Evolutionary conservation across 2,329 filamentous ascomycete genomes (phyloP).

Genomic region (Myrmaecium sp.): DNA sequence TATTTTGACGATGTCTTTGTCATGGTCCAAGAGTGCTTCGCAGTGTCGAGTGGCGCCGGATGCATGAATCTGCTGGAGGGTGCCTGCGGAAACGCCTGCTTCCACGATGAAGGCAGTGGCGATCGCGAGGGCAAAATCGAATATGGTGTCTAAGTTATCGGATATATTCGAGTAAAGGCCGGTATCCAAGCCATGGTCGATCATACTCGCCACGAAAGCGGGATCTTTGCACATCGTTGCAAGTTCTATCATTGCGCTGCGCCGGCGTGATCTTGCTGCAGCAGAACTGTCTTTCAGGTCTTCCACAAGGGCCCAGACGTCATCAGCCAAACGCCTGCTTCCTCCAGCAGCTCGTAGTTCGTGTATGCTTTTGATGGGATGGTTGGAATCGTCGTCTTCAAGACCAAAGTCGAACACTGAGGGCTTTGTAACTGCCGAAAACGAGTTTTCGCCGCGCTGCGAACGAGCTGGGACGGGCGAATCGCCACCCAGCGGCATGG

Average conservation of each 20-base stretch:
- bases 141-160: constrained; percentile 24
- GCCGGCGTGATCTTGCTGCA: constrained; percentile 28
- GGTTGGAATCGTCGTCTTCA: constrained; percentile 19
- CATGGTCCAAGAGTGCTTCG: constrained; percentile 33
- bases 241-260: constrained; percentile 39
- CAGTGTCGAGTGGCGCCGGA: constrained; percentile 41
- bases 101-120: constrained; percentile 46
- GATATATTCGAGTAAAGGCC: constrained; percentile 47
- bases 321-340: constrained; percentile 38
- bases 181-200: constrained; percentile 55
- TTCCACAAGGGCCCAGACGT: constrained; percentile 39
- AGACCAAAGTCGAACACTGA: constrained; percentile 25
- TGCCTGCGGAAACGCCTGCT: constrained; percentile 41
- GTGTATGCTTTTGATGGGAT: constrained; percentile 39
- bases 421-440: constrained; percentile 1
- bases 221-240: constrained; percentile 38
- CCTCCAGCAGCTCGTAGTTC: constrained; percentile 43
- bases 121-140: constrained; percentile 45
- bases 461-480: not conserved
- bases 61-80: constrained; percentile 38
- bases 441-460: not conserved
- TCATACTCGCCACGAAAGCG: constrained; percentile 50
- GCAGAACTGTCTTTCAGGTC: constrained; percentile 34
- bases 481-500: constrained; percentile 17
- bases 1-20: constrained; percentile 42